Evolutionary conservation across 2,329 filamentous ascomycete genomes (phyloP).

Genomic region (Elsinoe australis): DNA sequence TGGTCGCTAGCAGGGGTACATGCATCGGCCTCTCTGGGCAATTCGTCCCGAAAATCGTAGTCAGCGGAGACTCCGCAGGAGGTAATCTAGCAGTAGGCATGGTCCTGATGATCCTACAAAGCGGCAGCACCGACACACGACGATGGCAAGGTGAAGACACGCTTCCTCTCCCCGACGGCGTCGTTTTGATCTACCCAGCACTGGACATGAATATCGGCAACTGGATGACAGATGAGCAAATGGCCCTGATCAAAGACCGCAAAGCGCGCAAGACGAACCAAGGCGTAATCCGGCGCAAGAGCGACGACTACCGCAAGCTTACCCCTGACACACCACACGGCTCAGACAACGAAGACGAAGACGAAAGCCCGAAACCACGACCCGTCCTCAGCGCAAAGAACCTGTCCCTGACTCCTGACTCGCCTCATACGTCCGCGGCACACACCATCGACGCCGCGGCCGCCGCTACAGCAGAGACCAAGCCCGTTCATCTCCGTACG

Average conservation of each 20-base stretch:
- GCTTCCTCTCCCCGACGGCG: conserved; percentile 69
- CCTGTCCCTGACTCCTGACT: neutral
- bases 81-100: conserved; percentile 74
- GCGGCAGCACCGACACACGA: conserved; percentile 38
- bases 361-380: conserved; percentile 1
- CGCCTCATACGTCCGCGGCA: conserved; percentile 32
- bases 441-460: conserved; percentile 30
- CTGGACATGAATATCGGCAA: conserved; percentile 96
- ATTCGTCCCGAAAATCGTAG: conserved; percentile 57
- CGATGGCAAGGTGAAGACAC: conserved; percentile 48
- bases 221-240: conserved; percentile 99
- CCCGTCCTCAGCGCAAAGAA: conserved; percentile 24
- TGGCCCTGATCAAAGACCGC: conserved; percentile 83
- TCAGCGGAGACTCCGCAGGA: conserved; percentile 74
- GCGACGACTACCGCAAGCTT: conserved; percentile 76
- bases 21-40: conserved; percentile 68
- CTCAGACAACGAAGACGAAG: conserved; percentile 63
- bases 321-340: conserved; percentile 73
- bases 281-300: conserved; percentile 75
- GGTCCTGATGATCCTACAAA: conserved; percentile 80
- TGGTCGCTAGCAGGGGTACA: conserved; percentile 63
- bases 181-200: conserved; percentile 81
- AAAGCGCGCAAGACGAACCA: conserved; percentile 69
- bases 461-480: conserved; percentile 24
- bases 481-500: conserved; percentile 56